Base-by-base conservation (phyloP, 805 yeast species). In the Pichia cephalocereana region DNA sequence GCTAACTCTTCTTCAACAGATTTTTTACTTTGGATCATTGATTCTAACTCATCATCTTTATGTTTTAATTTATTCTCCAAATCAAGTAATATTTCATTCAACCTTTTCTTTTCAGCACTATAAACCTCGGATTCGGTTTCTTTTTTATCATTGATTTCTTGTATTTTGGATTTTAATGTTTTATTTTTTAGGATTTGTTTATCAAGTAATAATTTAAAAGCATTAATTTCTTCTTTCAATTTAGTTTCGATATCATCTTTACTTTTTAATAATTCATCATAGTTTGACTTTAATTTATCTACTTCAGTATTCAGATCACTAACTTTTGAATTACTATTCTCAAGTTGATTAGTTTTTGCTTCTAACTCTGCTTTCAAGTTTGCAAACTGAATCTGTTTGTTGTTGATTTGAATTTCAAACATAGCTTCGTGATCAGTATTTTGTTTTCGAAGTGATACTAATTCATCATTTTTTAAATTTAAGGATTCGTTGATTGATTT, bases 1-100 rank as follows among this genome's bases (percentile, higher is more conserved):
- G 50, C 46, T 3, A 47, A 31, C 11, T 47, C 46, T n/a, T 43
- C 50, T 7, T 47, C 50, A 26, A 38, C 18, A 15, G 12, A 12
- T 27, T 43, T 43, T 8, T 36, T 43, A 43, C 37, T 14, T 15
- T 34, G n/a, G 15, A 14, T 34, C 8, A 34, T 14, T 14, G 17
- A 34, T 8, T 34, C 37, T 2, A 34, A 2, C 12, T 34, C 37
- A 34, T 34, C 9, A 34, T 15, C n/a, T 34, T 15, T 34, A 34
- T 6, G 3, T 14, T 34, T 8, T 6, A 34, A 15, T 34, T 34
- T 12, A 15, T 18, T 15, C 12, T 34, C 12, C 8, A 34, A 34
- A 8, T 7, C 12, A 8, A 10, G 8, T 34, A 34, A 34, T 15
- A 14, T 3, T 2, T 34, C 37, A 15, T 34, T 34, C 37, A 34